Evolutionary conservation across 2,329 filamentous ascomycete genomes (phyloP).

Genomic region (Aureobasidium namibiae): DNA sequence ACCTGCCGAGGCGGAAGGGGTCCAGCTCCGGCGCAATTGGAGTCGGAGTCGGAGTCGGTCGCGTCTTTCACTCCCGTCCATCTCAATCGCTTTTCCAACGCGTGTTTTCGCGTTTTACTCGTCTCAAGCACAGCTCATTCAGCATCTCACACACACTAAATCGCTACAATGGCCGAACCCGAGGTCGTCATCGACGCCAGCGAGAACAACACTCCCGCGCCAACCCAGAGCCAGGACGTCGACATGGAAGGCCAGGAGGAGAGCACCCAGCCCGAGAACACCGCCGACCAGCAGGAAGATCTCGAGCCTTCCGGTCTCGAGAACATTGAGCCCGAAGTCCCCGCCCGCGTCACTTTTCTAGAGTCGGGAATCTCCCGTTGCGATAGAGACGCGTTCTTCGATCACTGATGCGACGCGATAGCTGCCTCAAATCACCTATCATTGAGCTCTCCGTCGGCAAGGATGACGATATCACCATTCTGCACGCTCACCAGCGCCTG

Average conservation of each 20-base stretch:
- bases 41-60: no score
- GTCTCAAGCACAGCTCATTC: neutral
- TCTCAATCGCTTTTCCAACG: neutral
- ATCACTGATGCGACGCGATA: constrained; percentile 18
- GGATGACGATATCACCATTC: constrained; percentile 50
- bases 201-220: constrained; percentile 27
- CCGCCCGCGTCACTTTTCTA: constrained; percentile 36
- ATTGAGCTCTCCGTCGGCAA: constrained; percentile 38
- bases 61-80: neutral
- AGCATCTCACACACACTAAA: neutral
- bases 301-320: constrained; percentile 28
- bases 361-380: constrained; percentile 35
- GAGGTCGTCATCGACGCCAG: constrained; percentile 22
- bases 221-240: constrained; percentile 30
- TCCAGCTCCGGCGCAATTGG: neutral
- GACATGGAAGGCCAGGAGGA: constrained; percentile 38
- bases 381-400: neutral
- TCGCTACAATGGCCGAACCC: constrained; percentile 23
- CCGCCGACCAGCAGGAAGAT: constrained; percentile 18
- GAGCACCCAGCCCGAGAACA: constrained; percentile 13
- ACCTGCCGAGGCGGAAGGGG: neutral
- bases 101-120: neutral
- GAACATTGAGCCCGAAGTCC: constrained; percentile 34
- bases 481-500: constrained; percentile 74
- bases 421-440: constrained; percentile 41